These are phyloP conservation scores for Marchantia polymorpha DNA, from an alignment of 225 moss, liverwort and hornwort species.

Conservation along the genomic window DNA sequence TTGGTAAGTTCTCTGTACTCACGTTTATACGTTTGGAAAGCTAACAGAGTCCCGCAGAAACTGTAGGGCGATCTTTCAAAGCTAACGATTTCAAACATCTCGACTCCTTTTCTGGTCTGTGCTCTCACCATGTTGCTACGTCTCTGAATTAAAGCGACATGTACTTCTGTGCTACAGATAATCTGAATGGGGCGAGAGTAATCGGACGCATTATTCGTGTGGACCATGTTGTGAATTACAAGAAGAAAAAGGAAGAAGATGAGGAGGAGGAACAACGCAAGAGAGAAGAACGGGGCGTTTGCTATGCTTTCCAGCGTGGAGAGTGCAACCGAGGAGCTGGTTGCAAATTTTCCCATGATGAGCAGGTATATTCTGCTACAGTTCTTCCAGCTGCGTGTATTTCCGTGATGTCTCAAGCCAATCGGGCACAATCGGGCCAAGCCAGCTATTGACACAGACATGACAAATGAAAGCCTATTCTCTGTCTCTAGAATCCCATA, in stretches of 20 bases:
- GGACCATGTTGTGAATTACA: constrained; percentile 93
- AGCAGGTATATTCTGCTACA: constrained; percentile 46
- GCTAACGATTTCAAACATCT: neutral
- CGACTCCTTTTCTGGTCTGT: neutral
- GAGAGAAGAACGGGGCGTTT: constrained; percentile 94
- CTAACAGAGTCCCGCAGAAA: neutral
- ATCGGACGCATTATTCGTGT: constrained; percentile 83
- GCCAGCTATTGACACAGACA: too few relatives aligned
- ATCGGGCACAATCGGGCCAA: too few relatives aligned
- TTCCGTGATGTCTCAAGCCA: too few relatives aligned
- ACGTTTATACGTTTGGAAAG: neutral
- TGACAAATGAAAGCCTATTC: too few relatives aligned
- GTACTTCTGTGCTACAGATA: constrained; percentile 53
- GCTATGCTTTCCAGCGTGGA: constrained; percentile 90
- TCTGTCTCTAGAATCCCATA: too few relatives aligned
- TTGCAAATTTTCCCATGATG: constrained; percentile 91
- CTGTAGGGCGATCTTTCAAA: too few relatives aligned
- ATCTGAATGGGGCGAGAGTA: constrained; percentile 85
- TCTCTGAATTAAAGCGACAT: neutral
- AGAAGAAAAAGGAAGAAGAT: constrained; percentile 91
- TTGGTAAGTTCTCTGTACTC: constrained; percentile 84
- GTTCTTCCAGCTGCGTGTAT: neutral
- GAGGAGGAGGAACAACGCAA: constrained; percentile 83
- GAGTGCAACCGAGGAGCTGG: constrained; percentile 88
- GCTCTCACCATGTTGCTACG: neutral